These are phyloP conservation scores for Adansonia madagascariensis DNA, from an alignment of 441 rosid species.

Conservation along the genomic window DNA sequence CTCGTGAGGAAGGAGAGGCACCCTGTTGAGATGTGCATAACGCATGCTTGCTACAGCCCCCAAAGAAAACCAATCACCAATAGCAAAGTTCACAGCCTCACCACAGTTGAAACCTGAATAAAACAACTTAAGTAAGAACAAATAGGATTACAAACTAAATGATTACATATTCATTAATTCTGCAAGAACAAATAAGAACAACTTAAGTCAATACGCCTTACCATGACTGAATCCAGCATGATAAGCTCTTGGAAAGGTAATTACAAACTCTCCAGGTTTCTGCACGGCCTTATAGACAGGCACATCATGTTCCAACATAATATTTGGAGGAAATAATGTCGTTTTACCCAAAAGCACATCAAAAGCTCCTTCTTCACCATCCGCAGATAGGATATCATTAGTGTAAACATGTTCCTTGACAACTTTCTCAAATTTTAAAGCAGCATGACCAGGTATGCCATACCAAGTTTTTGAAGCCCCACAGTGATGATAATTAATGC, in stretches of 20 bases:
- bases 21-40: conserved; percentile 84
- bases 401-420: conserved; percentile 82
- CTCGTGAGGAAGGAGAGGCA: conserved; percentile 97
- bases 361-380: conserved; percentile 97
- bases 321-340: conserved; percentile 91
- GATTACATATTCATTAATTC: conserved; percentile 1
- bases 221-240: conserved; percentile 99
- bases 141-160: too few species aligned
- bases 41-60: conserved; percentile 95
- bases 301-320: conserved; percentile 78
- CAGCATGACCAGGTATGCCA: conserved; percentile 95
- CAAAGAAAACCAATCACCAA: conserved; percentile 93
- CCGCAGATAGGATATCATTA: conserved; percentile 69
- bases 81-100: conserved; percentile 99
- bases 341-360: conserved; percentile 98
- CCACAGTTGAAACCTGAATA: conserved; percentile 94
- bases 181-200: conserved; percentile 16
- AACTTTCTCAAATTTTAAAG: conserved; percentile 89
- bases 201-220: conserved; percentile 35
- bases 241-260: conserved; percentile 96
- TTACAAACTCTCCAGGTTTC: conserved; percentile 93
- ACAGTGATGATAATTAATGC: conserved; percentile 98
- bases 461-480: conserved; percentile 99
- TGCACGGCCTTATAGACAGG: conserved; percentile 98
- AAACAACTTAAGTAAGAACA: conserved; percentile 17